Base-by-base conservation (phyloP, 129 eudicot species). In the Helianthus tuberosus region DNA sequence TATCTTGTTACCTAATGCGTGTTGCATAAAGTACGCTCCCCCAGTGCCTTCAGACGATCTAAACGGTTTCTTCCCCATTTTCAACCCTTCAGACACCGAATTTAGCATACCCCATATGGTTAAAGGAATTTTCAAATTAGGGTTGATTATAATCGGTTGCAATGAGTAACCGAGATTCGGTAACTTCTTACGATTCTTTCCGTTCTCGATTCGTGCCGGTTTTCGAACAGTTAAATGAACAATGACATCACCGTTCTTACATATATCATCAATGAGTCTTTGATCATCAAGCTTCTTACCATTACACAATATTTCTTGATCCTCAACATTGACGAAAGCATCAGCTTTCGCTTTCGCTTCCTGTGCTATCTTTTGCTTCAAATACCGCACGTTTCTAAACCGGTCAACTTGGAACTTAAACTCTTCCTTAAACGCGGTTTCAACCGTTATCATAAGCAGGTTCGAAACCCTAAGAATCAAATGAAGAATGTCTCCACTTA, bases 261-360 rank as follows among this genome's bases (percentile, higher is more conserved):
- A 80, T 29, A 87, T 85, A 71, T 89, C 92, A 57, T 81, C 79
- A 47, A 89, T 85, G 43, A 89, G 69, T 69, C 53, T 82, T 66
- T 89, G 88, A 74, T 89, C 92, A 29, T 87, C 92, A 65, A 89
- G 92, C 82, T 78, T 87, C 80, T 84, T 80, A 25, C 92, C 96
- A 17, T 85, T 48, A 16, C 75, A 78, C 63, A 87, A 78, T n/a
- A 89, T 80, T 54, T 89, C 92, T 25, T 83, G 87, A 75, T 84
- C 87, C 58, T 83, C 72, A 38, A 68, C 74, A 63, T 82, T 80
- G 8, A 84, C 78, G 3, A 81, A 80, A 35, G 74, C 81, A 57
- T 82, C 83, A 44, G 84, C 90, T 80, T 80, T 78, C 50, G 84
- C 90, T 80, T 80, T 78, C 5, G 86, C 92, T 74, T 78, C 79